Evolutionary conservation across 1,284 basidiomycete species (phyloP), one percentile per base, ranked within the genome.

Genomic region (Wallemia ichthyophaga): DNA sequence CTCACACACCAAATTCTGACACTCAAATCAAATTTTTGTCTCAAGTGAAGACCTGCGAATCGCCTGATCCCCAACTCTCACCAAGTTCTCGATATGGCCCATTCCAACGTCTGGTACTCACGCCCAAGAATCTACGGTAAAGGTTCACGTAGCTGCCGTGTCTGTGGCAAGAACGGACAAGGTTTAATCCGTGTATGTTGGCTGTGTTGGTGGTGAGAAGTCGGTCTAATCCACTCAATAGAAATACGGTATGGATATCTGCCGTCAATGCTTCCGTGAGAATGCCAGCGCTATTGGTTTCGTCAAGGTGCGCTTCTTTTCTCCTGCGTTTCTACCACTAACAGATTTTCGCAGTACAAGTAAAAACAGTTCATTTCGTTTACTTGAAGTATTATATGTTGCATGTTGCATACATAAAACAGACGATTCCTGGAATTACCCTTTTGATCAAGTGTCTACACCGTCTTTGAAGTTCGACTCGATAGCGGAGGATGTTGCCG

Each of bases 231-330:
- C 25, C 11, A 27, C 3, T 48, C 17, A 31, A n/a, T 28, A 82
- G 71, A 85, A 85, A 73, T 87, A 87, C 74, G 86, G 87, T 61
- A 79, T 94, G 68, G 85, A 92, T 75, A 83, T 92, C 67, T 94
- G 88, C 77, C 84, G 88, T 73, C 88, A 94, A 74, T 94, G 88
- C 75, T 94, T 94, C 83, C 84, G 89, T 67, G 89, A 94, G 76
- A 89, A 89, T 75, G 78, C 85, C 63, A 78, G 80, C 67, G 82
- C 83, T 64, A 92, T 94, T 69, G 89, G 88, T 64, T 94, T 94
- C 78, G 74, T 78, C 71, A 94, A 94, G 85, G 87, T 88, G 66
- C 66, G 77, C 66, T 17, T n/a, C 19, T 27, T 57, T n/a, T 17
- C 27, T 58, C 19, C 24, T 23, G 25, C 7, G 11, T 24, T 27